These are phyloP conservation scores for Salix suchowensis DNA, from an alignment of 345 rosid genomes.

Conservation along the genomic window DNA sequence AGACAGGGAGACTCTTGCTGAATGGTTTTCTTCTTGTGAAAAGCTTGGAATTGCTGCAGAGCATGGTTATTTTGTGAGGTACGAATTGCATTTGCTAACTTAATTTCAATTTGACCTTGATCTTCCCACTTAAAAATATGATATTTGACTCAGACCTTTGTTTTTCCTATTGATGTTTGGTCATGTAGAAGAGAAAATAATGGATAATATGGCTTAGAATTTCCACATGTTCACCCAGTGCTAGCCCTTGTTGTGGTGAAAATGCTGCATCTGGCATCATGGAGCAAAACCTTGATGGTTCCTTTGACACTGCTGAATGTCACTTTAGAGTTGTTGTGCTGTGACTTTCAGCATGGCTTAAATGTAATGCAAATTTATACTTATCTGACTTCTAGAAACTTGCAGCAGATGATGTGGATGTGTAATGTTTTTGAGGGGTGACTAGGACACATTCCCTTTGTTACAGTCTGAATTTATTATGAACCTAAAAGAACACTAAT, in stretches of 20 bases:
- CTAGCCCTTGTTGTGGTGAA: background rate
- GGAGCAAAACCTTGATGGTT: background rate
- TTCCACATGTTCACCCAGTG: background rate
- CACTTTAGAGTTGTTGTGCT: background rate
- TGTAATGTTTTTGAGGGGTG: background rate
- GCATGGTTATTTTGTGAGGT: slow-evolving; percentile 83
- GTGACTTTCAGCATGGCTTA: background rate
- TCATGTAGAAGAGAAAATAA: background rate
- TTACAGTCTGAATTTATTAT: background rate
- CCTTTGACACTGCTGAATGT: background rate
- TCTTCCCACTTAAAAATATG: background rate
- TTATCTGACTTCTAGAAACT: background rate
- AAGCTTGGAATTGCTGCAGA: slow-evolving; percentile 86
- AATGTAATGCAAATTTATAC: background rate
- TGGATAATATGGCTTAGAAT: background rate
- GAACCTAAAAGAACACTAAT: background rate
- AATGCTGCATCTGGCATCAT: background rate
- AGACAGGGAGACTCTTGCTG: slow-evolving; percentile 56
- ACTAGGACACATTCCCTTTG: background rate
- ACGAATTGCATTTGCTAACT: background rate
- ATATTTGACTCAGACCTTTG: background rate
- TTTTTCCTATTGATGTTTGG: background rate
- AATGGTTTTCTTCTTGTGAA: slow-evolving; percentile 74
- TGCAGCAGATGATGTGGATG: background rate
- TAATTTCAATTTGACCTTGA: background rate